Percentiles rank a stretch among this genome's conserved stretches.
These are phyloP conservation scores for Beauveria brongniartii DNA, from an alignment of 2,329 filamentous ascomycete species.

Conservation along the genomic window DNA sequence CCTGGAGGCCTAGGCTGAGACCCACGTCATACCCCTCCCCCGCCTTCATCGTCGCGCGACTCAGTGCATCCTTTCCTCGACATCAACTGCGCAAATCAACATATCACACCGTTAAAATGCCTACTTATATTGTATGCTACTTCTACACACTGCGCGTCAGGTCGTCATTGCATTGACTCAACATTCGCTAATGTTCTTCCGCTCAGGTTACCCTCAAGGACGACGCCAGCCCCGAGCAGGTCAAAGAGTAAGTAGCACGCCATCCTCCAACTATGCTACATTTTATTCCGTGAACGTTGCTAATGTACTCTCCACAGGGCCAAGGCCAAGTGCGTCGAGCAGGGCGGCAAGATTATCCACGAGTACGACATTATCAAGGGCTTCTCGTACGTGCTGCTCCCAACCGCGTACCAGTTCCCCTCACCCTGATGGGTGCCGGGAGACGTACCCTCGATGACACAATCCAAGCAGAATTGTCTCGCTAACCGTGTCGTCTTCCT, in stretches of 20 bases:
- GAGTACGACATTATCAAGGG: constrained; percentile 86
- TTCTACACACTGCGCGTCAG: not conserved
- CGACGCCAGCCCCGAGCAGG: constrained; percentile 55
- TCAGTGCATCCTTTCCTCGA: not conserved
- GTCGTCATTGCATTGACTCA: no score
- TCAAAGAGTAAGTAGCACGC: constrained; percentile 51
- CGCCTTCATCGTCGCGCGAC: constrained; percentile 6
- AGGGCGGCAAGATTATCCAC: constrained; percentile 77
- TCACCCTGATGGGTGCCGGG: constrained; percentile 1
- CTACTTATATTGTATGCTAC: constrained; percentile 45
- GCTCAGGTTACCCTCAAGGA: constrained; percentile 71
- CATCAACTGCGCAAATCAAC: not conserved
- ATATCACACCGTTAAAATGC: constrained; percentile 33
- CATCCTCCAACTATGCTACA: not conserved
- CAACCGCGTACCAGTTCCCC: not conserved
- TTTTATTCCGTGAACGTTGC: not conserved
- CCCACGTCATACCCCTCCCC: constrained; percentile 11
- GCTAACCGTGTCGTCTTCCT: constrained; percentile 1
- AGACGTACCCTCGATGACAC: not conserved
- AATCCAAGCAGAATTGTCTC: not conserved
- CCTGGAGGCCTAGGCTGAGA: not conserved
- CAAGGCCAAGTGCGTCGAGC: constrained; percentile 64
- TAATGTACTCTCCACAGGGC: constrained; percentile 40
- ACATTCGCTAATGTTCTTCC: not conserved
- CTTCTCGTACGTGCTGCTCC: constrained; percentile 65